These are phyloP conservation scores for Endotrypanum monterogeii DNA, from an alignment of 208 protist species.

Conservation along the genomic window DNA sequence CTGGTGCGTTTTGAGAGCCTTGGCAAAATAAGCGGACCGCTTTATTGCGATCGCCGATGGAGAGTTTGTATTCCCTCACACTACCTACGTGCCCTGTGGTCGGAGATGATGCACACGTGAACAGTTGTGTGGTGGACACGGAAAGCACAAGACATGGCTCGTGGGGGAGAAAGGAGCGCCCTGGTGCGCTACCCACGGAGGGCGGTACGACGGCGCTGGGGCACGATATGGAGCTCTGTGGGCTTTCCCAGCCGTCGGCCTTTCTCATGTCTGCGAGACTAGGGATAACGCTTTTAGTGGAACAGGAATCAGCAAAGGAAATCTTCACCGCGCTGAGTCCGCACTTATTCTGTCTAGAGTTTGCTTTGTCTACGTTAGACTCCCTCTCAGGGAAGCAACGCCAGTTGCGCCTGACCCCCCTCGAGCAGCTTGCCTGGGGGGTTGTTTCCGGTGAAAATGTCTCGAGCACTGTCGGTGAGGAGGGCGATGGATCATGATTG, in stretches of 20 bases:
- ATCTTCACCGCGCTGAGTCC: not conserved
- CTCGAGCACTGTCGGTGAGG: constrained; percentile 7
- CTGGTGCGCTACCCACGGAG: constrained; percentile 16
- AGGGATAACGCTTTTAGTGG: not conserved
- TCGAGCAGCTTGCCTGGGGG: not conserved
- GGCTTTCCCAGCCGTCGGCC: constrained; percentile 1
- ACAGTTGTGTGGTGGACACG: constrained; percentile 40
- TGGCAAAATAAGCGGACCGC: constrained; percentile 56
- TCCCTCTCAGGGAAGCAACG: not conserved
- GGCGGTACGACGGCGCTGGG: not conserved
- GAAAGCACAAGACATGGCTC: constrained; percentile 54
- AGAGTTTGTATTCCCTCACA: constrained; percentile 36
- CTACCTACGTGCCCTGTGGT: constrained; percentile 11
- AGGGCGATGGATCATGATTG: constrained; percentile 14
- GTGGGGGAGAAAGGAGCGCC: constrained; percentile 28
- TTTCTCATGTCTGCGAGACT: not conserved
- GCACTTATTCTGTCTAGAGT: too few species aligned
- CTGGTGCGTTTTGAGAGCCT: not conserved
- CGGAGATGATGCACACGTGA: constrained; percentile 12
- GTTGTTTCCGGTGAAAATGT: not conserved
- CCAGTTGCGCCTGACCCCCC: not conserved
- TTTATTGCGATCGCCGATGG: constrained; percentile 36
- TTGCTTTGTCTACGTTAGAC: not conserved
- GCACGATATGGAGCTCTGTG: not conserved
- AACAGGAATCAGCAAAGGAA: not conserved